Conservation (phyloP, 2,329 filamentous ascomycete species). For the Lomentospora prolificans region DNA sequence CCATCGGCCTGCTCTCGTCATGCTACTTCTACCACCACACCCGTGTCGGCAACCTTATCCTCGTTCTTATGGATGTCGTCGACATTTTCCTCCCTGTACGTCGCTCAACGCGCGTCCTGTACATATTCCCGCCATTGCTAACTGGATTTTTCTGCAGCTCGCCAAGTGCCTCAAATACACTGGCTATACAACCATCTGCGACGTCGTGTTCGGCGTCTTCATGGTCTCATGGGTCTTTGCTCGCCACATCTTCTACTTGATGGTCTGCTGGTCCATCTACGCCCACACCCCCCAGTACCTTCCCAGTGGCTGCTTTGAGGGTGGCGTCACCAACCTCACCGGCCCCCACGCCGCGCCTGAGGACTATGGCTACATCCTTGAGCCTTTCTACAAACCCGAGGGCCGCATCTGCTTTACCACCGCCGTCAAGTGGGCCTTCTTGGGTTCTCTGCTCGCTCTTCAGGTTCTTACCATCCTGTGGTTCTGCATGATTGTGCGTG, state of each 20-base stretch:
- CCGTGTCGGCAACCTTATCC: constrained; percentile 76
- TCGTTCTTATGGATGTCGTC: constrained; percentile 88
- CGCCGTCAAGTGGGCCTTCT: constrained; percentile 65
- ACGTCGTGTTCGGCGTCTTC: constrained; percentile 75
- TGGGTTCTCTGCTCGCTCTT: constrained; percentile 65
- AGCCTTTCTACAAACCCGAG: constrained; percentile 61
- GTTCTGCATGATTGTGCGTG: constrained; percentile 80
- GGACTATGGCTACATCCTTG: constrained; percentile 53
- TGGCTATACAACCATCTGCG: constrained; percentile 65
- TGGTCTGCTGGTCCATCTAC: constrained; percentile 76
- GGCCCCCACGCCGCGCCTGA: constrained; percentile 43
- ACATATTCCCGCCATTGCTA: constrained; percentile 6
- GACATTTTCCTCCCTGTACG: constrained; percentile 80
- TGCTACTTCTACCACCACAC: constrained; percentile 84
- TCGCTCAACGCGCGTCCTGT: constrained; percentile 12
- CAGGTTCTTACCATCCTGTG: constrained; percentile 75
- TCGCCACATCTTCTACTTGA: constrained; percentile 71
- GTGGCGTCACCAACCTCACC: constrained; percentile 41
- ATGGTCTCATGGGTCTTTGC: constrained; percentile 75
- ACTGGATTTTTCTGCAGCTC: constrained; percentile 36
- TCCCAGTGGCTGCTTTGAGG: constrained; percentile 61
- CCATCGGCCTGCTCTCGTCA: constrained; percentile 65
- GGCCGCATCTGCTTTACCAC: constrained; percentile 74
- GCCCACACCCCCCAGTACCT: constrained; percentile 53
- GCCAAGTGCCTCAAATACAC: constrained; percentile 94